These are phyloP conservation scores for Lachnellula occidentalis DNA, from an alignment of 2,329 filamentous ascomycete species.

Conservation along the genomic window DNA sequence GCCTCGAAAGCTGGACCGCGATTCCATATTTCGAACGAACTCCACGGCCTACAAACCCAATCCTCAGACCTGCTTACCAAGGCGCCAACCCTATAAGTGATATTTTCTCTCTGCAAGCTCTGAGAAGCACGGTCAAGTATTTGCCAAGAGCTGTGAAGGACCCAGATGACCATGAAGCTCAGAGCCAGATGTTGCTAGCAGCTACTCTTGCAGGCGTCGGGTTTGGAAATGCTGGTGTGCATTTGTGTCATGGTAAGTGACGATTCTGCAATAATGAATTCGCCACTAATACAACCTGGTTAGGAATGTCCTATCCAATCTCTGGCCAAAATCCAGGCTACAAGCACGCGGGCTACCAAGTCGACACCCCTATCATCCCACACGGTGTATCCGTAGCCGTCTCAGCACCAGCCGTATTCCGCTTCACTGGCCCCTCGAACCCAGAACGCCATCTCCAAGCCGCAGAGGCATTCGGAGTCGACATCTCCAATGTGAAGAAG, in stretches of 20 bases:
- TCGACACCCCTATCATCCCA: slow-evolving; percentile 75
- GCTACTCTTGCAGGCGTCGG: slow-evolving; percentile 92
- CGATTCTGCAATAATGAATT: background rate
- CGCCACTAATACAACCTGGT: background rate
- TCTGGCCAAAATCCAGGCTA: slow-evolving; percentile 92
- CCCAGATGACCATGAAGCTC: slow-evolving; percentile 86
- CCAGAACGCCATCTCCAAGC: slow-evolving; percentile 86
- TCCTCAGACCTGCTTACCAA: slow-evolving; percentile 89
- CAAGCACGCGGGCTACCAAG: slow-evolving; percentile 79
- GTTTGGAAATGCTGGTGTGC: slow-evolving; percentile 95
- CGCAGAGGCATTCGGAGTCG: slow-evolving; percentile 85
- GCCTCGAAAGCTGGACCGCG: slow-evolving; percentile 93
- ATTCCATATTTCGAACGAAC: slow-evolving; percentile 87
- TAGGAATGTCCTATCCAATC: slow-evolving; percentile 95
- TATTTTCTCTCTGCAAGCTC: slow-evolving; percentile 86
- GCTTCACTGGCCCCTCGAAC: slow-evolving; percentile 85
- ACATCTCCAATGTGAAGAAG: slow-evolving; percentile 78
- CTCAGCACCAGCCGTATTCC: slow-evolving; percentile 88
- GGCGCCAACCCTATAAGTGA: slow-evolving; percentile 97
- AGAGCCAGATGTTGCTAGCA: slow-evolving; percentile 91
- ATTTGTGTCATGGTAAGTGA: slow-evolving; percentile 61
- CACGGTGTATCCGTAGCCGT: slow-evolving; percentile 95
- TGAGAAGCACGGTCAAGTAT: slow-evolving; percentile 82
- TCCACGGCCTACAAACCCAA: slow-evolving; percentile 81
- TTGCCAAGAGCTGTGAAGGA: slow-evolving; percentile 82